These are phyloP conservation scores for Vitis rotundifolia DNA, from an alignment of 164 flowering plant genomes.

Conservation along the genomic window DNA sequence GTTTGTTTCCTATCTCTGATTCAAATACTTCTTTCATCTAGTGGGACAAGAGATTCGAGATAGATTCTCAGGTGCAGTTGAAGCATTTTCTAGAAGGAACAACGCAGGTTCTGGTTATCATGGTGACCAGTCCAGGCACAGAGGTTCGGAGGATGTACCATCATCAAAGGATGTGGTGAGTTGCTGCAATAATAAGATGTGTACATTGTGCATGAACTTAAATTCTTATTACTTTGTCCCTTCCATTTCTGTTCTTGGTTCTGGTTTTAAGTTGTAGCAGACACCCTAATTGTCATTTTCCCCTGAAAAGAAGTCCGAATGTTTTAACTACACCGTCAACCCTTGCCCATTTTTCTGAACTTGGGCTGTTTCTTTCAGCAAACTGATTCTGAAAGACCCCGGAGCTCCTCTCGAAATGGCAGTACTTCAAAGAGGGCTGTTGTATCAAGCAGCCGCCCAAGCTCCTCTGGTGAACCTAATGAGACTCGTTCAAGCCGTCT, in stretches of 20 bases:
- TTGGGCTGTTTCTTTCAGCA: constrained; percentile 23
- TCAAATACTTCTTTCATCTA: not conserved
- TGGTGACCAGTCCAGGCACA: constrained; percentile 38
- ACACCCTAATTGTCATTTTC: too few species aligned
- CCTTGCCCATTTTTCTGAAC: not conserved
- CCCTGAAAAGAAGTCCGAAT: not conserved
- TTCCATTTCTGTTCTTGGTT: not conserved
- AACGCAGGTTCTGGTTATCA: constrained; percentile 24
- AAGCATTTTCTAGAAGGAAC: constrained; percentile 42
- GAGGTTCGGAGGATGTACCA: constrained; percentile 39
- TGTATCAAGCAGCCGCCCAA: constrained; percentile 51
- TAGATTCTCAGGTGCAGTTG: constrained; percentile 47
- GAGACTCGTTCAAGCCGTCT: constrained; percentile 48
- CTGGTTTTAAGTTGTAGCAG: too few species aligned
- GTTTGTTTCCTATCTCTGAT: too few species aligned
- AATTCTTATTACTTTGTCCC: not conserved
- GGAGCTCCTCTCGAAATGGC: constrained; percentile 41
- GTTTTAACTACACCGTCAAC: not conserved
- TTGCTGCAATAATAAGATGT: not conserved
- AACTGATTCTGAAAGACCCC: constrained; percentile 46
- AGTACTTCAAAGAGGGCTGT: constrained; percentile 55
- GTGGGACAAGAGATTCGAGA: constrained; percentile 41
- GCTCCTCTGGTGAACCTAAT: constrained; percentile 58
- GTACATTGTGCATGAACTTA: too few species aligned
- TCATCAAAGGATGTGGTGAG: constrained; percentile 64